phyloP scores from a whole-genome alignment of 75 land plant genomes.

The Selaginella moellendorffii region DNA sequence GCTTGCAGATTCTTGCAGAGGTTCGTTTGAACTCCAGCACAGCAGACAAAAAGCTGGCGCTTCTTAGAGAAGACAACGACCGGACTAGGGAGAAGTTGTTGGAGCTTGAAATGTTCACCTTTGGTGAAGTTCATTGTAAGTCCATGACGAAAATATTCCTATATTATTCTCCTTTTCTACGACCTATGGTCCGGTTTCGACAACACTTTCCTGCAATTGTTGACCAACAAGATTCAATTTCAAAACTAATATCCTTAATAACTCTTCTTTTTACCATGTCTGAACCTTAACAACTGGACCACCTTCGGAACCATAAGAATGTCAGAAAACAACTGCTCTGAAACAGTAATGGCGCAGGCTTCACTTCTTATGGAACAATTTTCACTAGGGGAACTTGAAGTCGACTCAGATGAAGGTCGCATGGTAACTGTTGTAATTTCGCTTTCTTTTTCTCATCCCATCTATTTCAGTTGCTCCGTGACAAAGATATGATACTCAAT shows the following conservation, averaged over 20 bases:
- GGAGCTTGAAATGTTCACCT: slow-evolving; percentile 18
- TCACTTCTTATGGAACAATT: slow-evolving; percentile 13
- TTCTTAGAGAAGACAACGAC: slow-evolving; percentile 8
- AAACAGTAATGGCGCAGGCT: slow-evolving; percentile 11
- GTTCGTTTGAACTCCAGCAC: background rate
- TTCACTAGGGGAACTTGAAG: slow-evolving; percentile 11
- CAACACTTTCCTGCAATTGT: slow-evolving; percentile 7
- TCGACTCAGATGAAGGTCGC: slow-evolving; percentile 18
- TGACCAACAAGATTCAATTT: slow-evolving; percentile 8
- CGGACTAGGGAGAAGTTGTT: slow-evolving; percentile 13
- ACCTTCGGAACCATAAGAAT: slow-evolving; percentile 24
- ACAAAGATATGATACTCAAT: slow-evolving; percentile 25
- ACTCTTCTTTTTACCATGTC: background rate
- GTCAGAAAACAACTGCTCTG: slow-evolving; percentile 21
- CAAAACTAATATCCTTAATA: slow-evolving; percentile 11
- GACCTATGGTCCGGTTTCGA: slow-evolving; percentile 12
- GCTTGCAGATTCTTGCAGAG: slow-evolving; percentile 6
- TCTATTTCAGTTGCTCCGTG: slow-evolving; percentile 20
- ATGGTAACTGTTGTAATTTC: slow-evolving; percentile 12
- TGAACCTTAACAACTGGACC: background rate
- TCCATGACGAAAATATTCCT: too few species aligned
- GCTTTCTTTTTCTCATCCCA: too few species aligned
- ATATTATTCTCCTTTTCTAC: too few species aligned
- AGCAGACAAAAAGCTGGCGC: slow-evolving; percentile 12
- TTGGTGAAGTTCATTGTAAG: slow-evolving; percentile 29